Percentiles rank a stretch among this genome's conserved stretches.
phyloP scores from a whole-genome alignment of 768 basidiomycete genomes.

The Pholiota conissans region DNA sequence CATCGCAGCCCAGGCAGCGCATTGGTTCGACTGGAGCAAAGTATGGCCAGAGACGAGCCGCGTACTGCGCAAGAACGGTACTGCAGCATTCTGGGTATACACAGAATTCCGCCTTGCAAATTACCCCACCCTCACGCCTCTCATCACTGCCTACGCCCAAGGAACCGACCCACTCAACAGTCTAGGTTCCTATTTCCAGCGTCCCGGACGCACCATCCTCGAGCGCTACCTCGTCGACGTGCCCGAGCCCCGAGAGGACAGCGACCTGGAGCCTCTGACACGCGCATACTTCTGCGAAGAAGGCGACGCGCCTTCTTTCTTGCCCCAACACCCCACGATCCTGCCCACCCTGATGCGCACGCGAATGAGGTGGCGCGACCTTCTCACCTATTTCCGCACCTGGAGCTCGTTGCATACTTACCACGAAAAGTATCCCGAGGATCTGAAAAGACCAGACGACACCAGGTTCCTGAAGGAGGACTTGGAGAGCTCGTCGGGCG shows the following conservation, averaged over 20 bases:
- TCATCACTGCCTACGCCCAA: slow-evolving; percentile 64
- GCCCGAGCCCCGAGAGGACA: slow-evolving; percentile 45
- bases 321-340: slow-evolving; percentile 23
- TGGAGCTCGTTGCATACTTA: slow-evolving; percentile 71
- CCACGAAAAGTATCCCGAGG: slow-evolving; percentile 61
- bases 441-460: slow-evolving; percentile 36
- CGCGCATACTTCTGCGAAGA: slow-evolving; percentile 58
- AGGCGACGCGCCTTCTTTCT: slow-evolving; percentile 39
- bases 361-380: slow-evolving; percentile 61
- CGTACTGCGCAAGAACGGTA: slow-evolving; percentile 61
- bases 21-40: slow-evolving; percentile 79
- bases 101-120: slow-evolving; percentile 71
- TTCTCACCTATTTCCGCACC: slow-evolving; percentile 70
- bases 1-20: slow-evolving; percentile 66
- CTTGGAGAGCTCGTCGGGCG: slow-evolving; percentile 11
- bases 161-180: slow-evolving; percentile 53
- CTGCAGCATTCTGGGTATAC: slow-evolving; percentile 76
- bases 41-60: slow-evolving; percentile 70
- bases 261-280: slow-evolving; percentile 41
- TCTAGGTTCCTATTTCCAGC: slow-evolving; percentile 76
- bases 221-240: slow-evolving; percentile 70
- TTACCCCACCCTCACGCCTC: slow-evolving; percentile 55
- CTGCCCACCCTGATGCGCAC: slow-evolving; percentile 56
- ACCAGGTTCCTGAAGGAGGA: slow-evolving; percentile 35
- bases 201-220: slow-evolving; percentile 77